Conservation (phyloP, 2,329 filamentous ascomycete species). For the Aspergillus tubingensis region DNA sequence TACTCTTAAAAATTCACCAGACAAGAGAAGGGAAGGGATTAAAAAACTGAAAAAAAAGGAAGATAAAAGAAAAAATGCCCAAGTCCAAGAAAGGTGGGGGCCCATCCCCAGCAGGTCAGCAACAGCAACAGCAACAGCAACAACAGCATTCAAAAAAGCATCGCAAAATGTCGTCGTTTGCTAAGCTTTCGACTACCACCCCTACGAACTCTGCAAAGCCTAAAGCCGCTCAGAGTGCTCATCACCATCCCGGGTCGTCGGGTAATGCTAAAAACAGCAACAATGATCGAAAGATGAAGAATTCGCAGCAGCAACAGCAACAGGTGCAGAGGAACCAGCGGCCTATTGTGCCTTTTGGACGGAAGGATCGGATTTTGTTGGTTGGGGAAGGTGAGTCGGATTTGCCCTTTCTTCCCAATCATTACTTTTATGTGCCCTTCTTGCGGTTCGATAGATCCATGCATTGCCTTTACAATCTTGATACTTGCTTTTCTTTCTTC, state of each 20-base stretch:
- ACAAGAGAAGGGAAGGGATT: no score
- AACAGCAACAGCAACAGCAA: neutral
- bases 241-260: neutral
- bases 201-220: neutral
- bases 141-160: constrained; percentile 13
- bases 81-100: constrained; percentile 25
- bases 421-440: constrained; percentile 2
- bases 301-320: constrained; percentile 25
- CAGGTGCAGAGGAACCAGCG: constrained; percentile 27
- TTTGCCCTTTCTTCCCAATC: constrained; percentile 3
- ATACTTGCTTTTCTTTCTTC: no score
- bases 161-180: constrained; percentile 33
- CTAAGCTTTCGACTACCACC: constrained; percentile 26
- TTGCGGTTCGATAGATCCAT: constrained; percentile 8
- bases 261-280: constrained; percentile 10
- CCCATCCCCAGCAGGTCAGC: constrained; percentile 11
- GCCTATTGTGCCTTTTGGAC: constrained; percentile 44
- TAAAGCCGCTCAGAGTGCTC: constrained; percentile 5
- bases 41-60: neutral
- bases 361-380: constrained; percentile 45
- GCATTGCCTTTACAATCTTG: neutral
- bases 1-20: no score
- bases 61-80: constrained; percentile 20
- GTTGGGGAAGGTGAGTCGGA: constrained; percentile 46
- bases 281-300: constrained; percentile 12